Conservation (phyloP, 345 rosid species). For the Alliaria petiolata region DNA sequence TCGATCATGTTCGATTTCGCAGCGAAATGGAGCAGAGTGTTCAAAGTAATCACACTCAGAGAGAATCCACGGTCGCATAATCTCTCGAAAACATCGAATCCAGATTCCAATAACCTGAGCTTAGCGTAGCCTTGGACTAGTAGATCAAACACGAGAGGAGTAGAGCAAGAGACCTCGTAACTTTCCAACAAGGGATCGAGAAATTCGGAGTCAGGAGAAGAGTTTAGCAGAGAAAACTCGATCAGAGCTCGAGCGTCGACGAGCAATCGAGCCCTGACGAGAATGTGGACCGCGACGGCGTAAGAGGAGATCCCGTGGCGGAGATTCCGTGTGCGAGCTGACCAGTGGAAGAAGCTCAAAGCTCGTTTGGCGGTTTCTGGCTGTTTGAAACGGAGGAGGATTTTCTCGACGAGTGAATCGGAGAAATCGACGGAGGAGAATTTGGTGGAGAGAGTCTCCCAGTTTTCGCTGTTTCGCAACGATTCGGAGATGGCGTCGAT, state of each 20-base stretch:
- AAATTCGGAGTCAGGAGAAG: conserved; percentile 26
- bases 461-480: conserved; percentile 38
- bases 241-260: conserved; percentile 63
- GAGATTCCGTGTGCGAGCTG: conserved; percentile 43
- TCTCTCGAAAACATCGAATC: conserved; percentile 51
- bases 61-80: conserved; percentile 50
- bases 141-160: conserved; percentile 59
- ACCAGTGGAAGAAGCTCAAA: conserved; percentile 76
- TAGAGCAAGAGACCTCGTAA: conserved; percentile 39
- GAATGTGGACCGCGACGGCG: conserved; percentile 51
- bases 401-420: conserved; percentile 36
- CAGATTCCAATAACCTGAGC: conserved; percentile 49
- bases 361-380: conserved; percentile 64
- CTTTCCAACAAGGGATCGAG: conserved; percentile 49
- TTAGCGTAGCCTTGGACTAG: conserved; percentile 68
- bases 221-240: conserved; percentile 45
- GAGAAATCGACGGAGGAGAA: conserved; percentile 39
- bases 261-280: conserved; percentile 49
- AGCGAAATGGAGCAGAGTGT: conserved; percentile 51
- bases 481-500: conserved; percentile 38
- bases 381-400: conserved; percentile 59
- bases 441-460: conserved; percentile 52
- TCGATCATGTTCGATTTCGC: conserved; percentile 48
- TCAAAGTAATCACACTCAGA: conserved; percentile 47
- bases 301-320: conserved; percentile 50